These are phyloP conservation scores for Russula ochroleuca DNA, from an alignment of 768 basidiomycete species.

Conservation along the genomic window DNA sequence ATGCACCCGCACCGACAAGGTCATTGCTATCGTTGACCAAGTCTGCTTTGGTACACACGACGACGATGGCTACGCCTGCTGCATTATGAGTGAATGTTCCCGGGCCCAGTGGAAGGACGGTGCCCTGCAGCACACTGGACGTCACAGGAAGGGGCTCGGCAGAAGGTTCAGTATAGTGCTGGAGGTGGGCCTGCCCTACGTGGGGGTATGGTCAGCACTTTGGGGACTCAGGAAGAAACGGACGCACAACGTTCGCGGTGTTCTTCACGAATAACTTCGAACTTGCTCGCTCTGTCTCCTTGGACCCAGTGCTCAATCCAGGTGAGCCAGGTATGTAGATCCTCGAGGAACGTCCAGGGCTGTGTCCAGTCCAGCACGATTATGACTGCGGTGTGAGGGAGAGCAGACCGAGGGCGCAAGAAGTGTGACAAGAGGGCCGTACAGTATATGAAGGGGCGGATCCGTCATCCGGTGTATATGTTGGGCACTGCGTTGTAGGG, in stretches of 20 bases:
- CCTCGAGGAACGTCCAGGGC: constrained; percentile 86
- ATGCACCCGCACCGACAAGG: constrained; percentile 60
- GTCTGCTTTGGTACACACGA: constrained; percentile 91
- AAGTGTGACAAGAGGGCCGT: constrained; percentile 72
- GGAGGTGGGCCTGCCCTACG: constrained; percentile 80
- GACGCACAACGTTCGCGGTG: constrained; percentile 74
- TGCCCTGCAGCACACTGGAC: constrained; percentile 55
- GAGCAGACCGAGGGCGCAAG: constrained; percentile 60
- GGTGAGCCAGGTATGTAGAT: constrained; percentile 76
- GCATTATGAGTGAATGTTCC: constrained; percentile 85
- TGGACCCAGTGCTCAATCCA: constrained; percentile 84
- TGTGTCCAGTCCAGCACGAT: constrained; percentile 93
- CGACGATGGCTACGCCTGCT: constrained; percentile 80
- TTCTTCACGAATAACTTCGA: constrained; percentile 74
- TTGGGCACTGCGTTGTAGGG: constrained; percentile 4
- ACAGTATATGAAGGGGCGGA: constrained; percentile 69
- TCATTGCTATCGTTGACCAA: constrained; percentile 81
- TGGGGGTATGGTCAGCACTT: neutral
- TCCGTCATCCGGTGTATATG: neutral
- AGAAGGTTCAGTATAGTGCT: constrained; percentile 84
- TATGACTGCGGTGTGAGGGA: constrained; percentile 72
- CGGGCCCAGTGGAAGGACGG: constrained; percentile 75
- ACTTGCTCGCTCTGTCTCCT: constrained; percentile 63
- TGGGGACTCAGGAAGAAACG: constrained; percentile 1
- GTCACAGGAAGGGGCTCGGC: constrained; percentile 58